Percentiles rank a stretch among this genome's conserved stretches.
Conservation (phyloP, 257 asterid species). For the Parsonsia alboflavescens region DNA sequence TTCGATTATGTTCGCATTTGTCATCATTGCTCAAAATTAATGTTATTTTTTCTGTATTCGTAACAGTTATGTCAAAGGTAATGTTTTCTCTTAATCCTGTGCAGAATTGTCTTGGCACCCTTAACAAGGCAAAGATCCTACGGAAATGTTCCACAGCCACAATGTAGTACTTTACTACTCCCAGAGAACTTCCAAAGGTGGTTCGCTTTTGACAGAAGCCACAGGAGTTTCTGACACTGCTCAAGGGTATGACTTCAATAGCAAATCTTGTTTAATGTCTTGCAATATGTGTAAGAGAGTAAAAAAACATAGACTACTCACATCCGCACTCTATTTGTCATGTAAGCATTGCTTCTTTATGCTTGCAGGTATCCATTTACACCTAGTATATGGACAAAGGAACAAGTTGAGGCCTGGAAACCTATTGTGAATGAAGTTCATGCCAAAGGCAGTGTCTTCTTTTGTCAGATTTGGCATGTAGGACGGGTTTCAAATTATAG, state of each 20-base stretch:
- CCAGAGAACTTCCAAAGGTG: slow-evolving; percentile 56
- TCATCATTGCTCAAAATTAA: no score
- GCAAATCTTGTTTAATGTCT: not conserved
- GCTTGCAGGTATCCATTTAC: not conserved
- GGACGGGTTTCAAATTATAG: slow-evolving; percentile 22
- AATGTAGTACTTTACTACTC: slow-evolving; percentile 59
- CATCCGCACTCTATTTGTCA: not conserved
- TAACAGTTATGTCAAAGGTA: no score
- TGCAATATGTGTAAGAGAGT: no score
- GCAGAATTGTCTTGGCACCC: slow-evolving; percentile 64
- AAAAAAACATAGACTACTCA: no score
- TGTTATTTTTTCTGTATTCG: no score
- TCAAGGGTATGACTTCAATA: slow-evolving; percentile 11
- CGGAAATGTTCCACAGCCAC: slow-evolving; percentile 56
- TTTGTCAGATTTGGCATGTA: slow-evolving; percentile 28
- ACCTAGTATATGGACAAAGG: slow-evolving; percentile 27
- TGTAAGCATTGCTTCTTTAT: not conserved
- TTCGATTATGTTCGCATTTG: no score
- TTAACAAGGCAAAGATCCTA: slow-evolving; percentile 61
- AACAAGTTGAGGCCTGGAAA: slow-evolving; percentile 35
- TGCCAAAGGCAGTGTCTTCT: slow-evolving; percentile 29
- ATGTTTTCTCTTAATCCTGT: not conserved
- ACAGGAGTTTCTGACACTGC: slow-evolving; percentile 48
- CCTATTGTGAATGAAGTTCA: slow-evolving; percentile 29
- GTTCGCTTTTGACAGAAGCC: slow-evolving; percentile 41